A percentile compares a stretch with the other conserved stretches of the same genome.
phyloP scores from a whole-genome alignment of 164 flowering plant genomes.

The Dillenia suffruticosa region DNA sequence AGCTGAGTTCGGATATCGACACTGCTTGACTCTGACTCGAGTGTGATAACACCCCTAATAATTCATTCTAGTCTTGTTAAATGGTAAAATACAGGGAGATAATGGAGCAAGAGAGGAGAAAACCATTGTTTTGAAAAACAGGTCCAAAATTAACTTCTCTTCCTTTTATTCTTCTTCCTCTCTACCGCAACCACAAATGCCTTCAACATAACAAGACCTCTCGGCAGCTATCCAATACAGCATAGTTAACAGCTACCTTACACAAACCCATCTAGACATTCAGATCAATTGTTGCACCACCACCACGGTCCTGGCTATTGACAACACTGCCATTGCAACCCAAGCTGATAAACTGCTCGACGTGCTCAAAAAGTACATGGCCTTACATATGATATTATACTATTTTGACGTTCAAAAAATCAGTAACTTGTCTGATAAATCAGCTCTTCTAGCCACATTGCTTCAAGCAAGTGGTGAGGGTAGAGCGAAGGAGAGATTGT shows the following conservation, averaged over 20 bases:
- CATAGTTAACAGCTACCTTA: conserved; percentile 47
- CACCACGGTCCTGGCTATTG: conserved; percentile 63
- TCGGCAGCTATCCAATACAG: conserved; percentile 39
- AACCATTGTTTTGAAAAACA: too few species aligned
- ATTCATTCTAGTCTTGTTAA: too few species aligned
- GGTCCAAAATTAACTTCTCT: conserved; percentile 9
- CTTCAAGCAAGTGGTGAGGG: conserved; percentile 53
- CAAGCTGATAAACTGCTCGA: conserved; percentile 28
- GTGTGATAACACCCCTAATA: too few species aligned
- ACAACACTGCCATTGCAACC: conserved; percentile 22
- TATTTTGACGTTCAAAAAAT: conserved; percentile 53
- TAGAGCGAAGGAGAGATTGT: conserved; percentile 19
- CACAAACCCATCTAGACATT: conserved; percentile 33
- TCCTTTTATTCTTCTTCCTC: conserved; percentile 22
- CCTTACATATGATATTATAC: conserved; percentile 59
- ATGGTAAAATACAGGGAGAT: too few species aligned
- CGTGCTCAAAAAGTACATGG: conserved; percentile 30
- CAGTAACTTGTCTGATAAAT: conserved; percentile 18
- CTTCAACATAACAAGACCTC: conserved; percentile 59
- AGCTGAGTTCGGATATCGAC: too few species aligned
- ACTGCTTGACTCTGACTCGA: too few species aligned
- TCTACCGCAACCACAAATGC: conserved; percentile 24
- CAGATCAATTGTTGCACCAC: conserved; percentile 51
- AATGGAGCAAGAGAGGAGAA: too few species aligned
- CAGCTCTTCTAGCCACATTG: conserved; percentile 45